Evolutionary conservation across 164 flowering plant species (phyloP), one percentile per base, ranked within the genome.

Genomic region (Piper longum): DNA sequence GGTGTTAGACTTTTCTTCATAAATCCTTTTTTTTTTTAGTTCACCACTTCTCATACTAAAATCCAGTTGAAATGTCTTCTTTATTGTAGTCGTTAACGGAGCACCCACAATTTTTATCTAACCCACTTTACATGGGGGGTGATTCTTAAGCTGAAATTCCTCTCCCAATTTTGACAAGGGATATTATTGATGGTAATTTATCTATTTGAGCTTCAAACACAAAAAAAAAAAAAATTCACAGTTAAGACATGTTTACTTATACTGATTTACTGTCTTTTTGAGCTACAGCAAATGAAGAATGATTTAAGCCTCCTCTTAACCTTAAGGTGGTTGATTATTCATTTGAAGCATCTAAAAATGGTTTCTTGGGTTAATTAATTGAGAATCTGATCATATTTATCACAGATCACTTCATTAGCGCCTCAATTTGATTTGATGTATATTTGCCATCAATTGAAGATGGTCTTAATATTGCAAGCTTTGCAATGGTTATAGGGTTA

Each of bases 121-220:
- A 86, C 62, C 89, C 85, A 59, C 85, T 89, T 74, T 89, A 68
- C 62, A 80, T 92, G 57, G 36, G 93, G 43, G 98, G 98, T 41
- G 99, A 93, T 74, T 93, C 97, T 2, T 93, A 86, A 78, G 92
- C 92, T 72, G 99, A 97, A 71, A 69, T 93, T 4, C 88, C 90
- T 67, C 91, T 90, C 75, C 99, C 99, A 41, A 93, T 96, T 66
- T 89, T 91, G 61, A 76, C 98, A 57, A 60, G 56, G 69, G 88
- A 85, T 79, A 82, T 89, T 3, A 77, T 69, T 44, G 78, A 84
- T 71, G 99, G 99, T 88, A 79, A 59, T 44, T 17, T 26, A 2
- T 17, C 8, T 60, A 6, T 56, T 62, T 43, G 61, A 48, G 40
- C 62, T 5, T 26, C n/a, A 59, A 59, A 61, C 41, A 16, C 16